phyloP scores from a whole-genome alignment of 164 flowering plant genomes.

The Macadamia integrifolia region DNA sequence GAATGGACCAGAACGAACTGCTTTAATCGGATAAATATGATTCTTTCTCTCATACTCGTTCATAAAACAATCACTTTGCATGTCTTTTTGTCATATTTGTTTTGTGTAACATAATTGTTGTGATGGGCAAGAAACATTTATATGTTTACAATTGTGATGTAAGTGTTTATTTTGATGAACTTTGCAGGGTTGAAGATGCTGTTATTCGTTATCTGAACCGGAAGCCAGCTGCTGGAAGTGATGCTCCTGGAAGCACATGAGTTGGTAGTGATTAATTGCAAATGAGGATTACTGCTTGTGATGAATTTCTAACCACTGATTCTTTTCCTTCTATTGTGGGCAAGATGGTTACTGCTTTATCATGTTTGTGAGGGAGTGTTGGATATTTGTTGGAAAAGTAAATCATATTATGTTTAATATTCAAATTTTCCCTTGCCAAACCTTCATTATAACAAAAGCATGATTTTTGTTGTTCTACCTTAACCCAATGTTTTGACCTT shows the following conservation, averaged over 20 bases:
- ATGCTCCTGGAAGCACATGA: slow-evolving; percentile 60
- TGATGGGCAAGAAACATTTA: not conserved
- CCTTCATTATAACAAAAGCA: not conserved
- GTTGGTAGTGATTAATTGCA: not conserved
- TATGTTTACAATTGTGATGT: not conserved
- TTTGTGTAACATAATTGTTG: not conserved
- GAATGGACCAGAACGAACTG: no score
- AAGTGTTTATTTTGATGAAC: not conserved
- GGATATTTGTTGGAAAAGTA: not conserved
- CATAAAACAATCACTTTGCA: no score
- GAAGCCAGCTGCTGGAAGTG: slow-evolving; percentile 59
- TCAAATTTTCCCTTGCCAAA: no score
- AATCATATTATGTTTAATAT: not conserved
- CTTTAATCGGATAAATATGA: no score
- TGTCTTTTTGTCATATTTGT: not conserved
- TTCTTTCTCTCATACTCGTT: no score
- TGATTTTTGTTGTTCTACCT: not conserved
- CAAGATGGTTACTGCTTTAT: not conserved
- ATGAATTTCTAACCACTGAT: not conserved
- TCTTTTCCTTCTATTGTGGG: not conserved
- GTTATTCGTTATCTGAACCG: slow-evolving; percentile 85
- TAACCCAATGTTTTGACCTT: no score
- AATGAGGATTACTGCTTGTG: not conserved
- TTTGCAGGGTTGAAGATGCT: slow-evolving; percentile 84
- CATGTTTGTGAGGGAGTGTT: not conserved